A percentile compares a stretch with the other conserved stretches of the same genome.
Conservation (phyloP, 1,139 yeast genomes). For the Torulaspora globosa region DNA sequence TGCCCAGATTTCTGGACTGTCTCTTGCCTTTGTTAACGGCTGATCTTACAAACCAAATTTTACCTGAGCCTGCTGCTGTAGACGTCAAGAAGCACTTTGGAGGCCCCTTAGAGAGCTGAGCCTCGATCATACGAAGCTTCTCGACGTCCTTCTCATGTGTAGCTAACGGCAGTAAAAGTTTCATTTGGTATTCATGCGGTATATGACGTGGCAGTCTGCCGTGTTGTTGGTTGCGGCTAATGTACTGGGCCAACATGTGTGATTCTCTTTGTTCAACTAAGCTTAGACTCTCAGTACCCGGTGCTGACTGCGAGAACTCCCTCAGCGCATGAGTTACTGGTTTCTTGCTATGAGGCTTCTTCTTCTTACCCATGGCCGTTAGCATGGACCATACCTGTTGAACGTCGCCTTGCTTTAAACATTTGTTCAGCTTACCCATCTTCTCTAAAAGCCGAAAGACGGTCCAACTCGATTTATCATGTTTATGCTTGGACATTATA, state of each 20-base stretch:
- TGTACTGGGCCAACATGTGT: slow-evolving; percentile 20
- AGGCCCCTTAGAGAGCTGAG: slow-evolving; percentile 26
- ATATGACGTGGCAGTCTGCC: slow-evolving; percentile 20
- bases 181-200: slow-evolving; percentile 18
- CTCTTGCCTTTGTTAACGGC: slow-evolving; percentile 27
- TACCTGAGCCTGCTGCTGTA: slow-evolving; percentile 28
- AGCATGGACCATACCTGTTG: slow-evolving; percentile 15
- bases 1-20: slow-evolving; percentile 29
- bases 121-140: slow-evolving; percentile 20
- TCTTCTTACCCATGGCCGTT: slow-evolving; percentile 10
- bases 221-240: slow-evolving; percentile 16
- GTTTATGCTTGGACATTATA: slow-evolving; percentile 18
- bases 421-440: slow-evolving; percentile 17
- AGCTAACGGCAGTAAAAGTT: slow-evolving; percentile 30
- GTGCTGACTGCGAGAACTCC: background rate
- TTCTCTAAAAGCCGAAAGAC: slow-evolving; percentile 19
- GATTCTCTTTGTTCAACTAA: slow-evolving; percentile 12
- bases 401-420: slow-evolving; percentile 10
- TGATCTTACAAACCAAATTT: slow-evolving; percentile 35
- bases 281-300: slow-evolving; percentile 1
- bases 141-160: slow-evolving; percentile 23
- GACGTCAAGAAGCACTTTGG: slow-evolving; percentile 25
- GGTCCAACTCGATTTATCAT: slow-evolving; percentile 30
- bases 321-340: slow-evolving; percentile 6
- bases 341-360: slow-evolving; percentile 6